Base-by-base conservation (phyloP, 176 grass and related monocot species). In the Aegilops umbellulata region DNA sequence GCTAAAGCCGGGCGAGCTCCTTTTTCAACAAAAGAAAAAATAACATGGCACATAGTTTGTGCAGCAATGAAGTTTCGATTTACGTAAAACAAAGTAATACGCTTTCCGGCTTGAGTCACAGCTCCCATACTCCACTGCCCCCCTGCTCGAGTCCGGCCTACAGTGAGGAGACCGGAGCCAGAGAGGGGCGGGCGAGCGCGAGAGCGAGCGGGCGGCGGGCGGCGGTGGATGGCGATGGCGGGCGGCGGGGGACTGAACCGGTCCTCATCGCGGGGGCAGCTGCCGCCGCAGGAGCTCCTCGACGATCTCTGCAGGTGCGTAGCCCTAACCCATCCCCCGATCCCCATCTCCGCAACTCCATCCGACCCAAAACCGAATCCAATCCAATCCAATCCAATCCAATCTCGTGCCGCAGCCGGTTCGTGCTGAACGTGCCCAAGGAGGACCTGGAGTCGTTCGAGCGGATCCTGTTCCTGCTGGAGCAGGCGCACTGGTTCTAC, bases 401-500 rank as follows among this genome's bases (percentile, higher is more conserved):
- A 51, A 8, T 79, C 44, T 61, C 65, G 29, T 25, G 8, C 26
- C 38, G 79, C 93, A 99, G 92, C 85, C 94, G 97, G 19, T 99
- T 99, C 90, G 86, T 99, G 78, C 74, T 99, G 82, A 99, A 99
- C 84, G 97, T 94, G 62, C 97, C 97, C 39, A 88, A 95, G 86
- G 97, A 99, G 84, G 97, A 96, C 74, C 82, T 99, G 86, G 94
- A 99, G 60, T 95, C 97, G 16, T 96, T 99, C 71, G 94, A 98
- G 92, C 90, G 94, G 86, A 98, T 98, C 81, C 90, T 98, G 64
- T 98, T 98, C 81, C 86, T 98, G 64, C 87, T 98, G 76, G 97
- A 98, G 89, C 90, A 94, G 86, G 94, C 94, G 16, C 97, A 99
- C 87, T 98, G 97, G 97, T 99, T 99, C 84, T 99, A 99, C 51